Evolutionary conservation across 2,329 filamentous ascomycete species (phyloP).

Genomic region (Ophiostoma sp.): DNA sequence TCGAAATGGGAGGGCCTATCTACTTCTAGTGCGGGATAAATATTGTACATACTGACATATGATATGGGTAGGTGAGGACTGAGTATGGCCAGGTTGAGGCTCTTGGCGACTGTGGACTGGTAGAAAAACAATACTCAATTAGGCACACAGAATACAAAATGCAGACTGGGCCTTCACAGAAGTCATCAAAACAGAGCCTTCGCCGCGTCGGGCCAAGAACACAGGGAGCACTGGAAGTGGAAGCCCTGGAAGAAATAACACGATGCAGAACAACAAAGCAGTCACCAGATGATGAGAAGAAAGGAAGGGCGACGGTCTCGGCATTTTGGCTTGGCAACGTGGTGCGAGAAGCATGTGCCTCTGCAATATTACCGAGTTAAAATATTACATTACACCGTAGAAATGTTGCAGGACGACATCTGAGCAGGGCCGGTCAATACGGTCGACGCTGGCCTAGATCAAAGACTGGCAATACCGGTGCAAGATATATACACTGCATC

Average conservation of each 20-base stretch:
- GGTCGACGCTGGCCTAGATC: not conserved
- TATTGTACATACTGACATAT: not conserved
- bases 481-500: not conserved
- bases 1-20: not conserved
- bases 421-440: not conserved
- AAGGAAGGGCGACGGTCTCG: not conserved
- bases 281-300: not conserved
- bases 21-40: not conserved
- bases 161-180: not conserved
- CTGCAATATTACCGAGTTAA: not conserved
- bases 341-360: not conserved
- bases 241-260: not conserved
- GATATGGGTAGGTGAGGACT: not conserved
- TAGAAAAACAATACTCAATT: not conserved
- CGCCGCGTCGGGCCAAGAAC: not conserved
- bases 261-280: not conserved
- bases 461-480: not conserved
- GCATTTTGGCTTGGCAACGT: conserved; percentile 1
- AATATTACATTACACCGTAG: not conserved
- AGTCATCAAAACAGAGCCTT: not conserved
- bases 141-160: not conserved
- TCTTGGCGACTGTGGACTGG: not conserved
- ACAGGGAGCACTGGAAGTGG: conserved; percentile 4
- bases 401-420: not conserved
- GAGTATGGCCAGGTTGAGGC: not conserved